A percentile compares a stretch with the other conserved stretches of the same genome.
Evolutionary conservation across 495 filamentous ascomycete species (phyloP).

Genomic region (Platismatia glauca): DNA sequence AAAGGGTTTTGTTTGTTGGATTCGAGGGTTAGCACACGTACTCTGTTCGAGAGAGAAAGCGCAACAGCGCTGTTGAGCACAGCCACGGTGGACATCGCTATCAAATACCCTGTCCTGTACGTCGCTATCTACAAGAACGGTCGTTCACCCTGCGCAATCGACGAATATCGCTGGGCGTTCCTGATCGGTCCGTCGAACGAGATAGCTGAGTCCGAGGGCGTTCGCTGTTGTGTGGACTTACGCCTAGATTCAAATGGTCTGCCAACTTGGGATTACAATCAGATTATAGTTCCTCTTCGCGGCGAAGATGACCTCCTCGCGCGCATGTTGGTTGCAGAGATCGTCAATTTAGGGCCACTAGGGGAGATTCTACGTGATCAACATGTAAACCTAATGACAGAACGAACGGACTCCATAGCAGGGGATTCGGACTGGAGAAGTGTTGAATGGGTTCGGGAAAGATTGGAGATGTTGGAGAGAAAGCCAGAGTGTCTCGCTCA

Average conservation of each 20-base stretch:
- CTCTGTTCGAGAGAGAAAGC: not conserved
- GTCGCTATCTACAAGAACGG: not conserved
- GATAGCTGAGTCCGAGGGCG: not conserved
- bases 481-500: not conserved
- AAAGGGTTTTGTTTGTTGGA: not conserved
- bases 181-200: not conserved
- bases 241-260: not conserved
- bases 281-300: not conserved
- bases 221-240: not conserved
- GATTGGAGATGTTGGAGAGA: not conserved
- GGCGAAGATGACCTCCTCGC: not conserved
- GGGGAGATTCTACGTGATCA: not conserved
- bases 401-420: not conserved
- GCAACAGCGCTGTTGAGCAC: not conserved
- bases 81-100: not conserved
- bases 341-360: not conserved
- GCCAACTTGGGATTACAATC: not conserved
- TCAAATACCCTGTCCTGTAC: not conserved
- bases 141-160: not conserved
- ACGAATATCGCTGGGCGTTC: not conserved
- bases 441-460: not conserved
- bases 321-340: not conserved
- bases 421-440: not conserved
- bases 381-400: not conserved
- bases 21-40: not conserved